These are phyloP conservation scores for Dactylellina drechsleri DNA, from an alignment of 2,329 filamentous ascomycete genomes.

Conservation along the genomic window DNA sequence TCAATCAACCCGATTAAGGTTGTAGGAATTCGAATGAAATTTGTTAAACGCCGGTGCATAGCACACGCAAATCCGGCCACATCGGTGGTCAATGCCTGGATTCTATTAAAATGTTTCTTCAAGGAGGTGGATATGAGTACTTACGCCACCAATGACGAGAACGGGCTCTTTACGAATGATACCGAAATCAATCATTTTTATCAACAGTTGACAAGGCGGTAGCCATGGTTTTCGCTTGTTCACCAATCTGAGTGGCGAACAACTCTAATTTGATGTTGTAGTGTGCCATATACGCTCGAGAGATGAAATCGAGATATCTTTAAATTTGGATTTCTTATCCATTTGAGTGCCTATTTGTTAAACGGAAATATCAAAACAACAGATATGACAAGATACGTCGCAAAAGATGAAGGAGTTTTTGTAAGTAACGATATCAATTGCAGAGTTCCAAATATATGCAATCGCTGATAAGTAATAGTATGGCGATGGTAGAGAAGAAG, in stretches of 20 bases:
- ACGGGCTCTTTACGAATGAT: conserved; percentile 70
- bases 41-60: conserved; percentile 76
- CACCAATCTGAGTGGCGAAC: conserved; percentile 78
- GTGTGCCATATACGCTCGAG: conserved; percentile 77
- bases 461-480: conserved; percentile 62
- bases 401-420: conserved; percentile 8
- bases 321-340: neutral
- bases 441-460: too few relatives aligned
- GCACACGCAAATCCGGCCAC: conserved; percentile 79
- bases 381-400: conserved; percentile 8
- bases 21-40: conserved; percentile 78
- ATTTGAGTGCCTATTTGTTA: neutral
- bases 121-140: conserved; percentile 66
- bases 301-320: neutral
- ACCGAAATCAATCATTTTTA: conserved; percentile 77
- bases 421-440: conserved; percentile 5
- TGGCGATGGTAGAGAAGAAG: conserved; percentile 78
- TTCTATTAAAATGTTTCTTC: conserved; percentile 65
- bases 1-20: conserved; percentile 80
- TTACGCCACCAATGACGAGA: conserved; percentile 11
- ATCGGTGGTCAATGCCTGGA: conserved; percentile 73
- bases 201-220: conserved; percentile 76
- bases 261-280: conserved; percentile 72
- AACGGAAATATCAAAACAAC: neutral
- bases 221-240: conserved; percentile 78